Evolutionary conservation across 2,329 filamentous ascomycete species (phyloP).

Genomic region (Tolypocladium pustulatum): DNA sequence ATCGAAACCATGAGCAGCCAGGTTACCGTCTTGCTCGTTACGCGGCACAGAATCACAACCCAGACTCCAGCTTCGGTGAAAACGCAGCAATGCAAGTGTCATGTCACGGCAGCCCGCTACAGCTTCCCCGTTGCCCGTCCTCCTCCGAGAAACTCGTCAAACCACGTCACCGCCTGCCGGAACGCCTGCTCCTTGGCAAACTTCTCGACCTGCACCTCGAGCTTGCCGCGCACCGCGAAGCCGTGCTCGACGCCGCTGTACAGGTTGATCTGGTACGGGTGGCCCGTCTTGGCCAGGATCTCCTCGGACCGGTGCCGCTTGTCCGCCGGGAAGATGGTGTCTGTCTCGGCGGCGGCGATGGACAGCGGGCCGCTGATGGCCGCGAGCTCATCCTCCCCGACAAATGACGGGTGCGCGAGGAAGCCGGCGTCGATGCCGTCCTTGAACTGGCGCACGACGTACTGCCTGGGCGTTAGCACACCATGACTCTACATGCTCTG

Average conservation of each 20-base stretch:
- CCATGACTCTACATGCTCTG: not conserved
- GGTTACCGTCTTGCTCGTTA: not conserved
- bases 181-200: constrained; percentile 75
- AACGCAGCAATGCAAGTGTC: not conserved
- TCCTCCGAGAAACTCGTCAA: constrained; percentile 38
- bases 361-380: constrained; percentile 45
- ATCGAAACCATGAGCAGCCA: too few relatives aligned
- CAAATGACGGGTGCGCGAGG: constrained; percentile 53
- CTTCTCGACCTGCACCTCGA: constrained; percentile 36
- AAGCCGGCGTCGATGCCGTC: constrained; percentile 46
- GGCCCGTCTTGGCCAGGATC: constrained; percentile 39
- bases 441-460: constrained; percentile 56
- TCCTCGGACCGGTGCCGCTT: constrained; percentile 48
- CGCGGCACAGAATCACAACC: not conserved
- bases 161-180: constrained; percentile 65
- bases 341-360: constrained; percentile 54
- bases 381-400: constrained; percentile 47
- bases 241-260: constrained; percentile 63
- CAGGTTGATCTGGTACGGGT: constrained; percentile 58
- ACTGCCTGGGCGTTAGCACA: constrained; percentile 34
- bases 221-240: constrained; percentile 60
- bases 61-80: too few relatives aligned
- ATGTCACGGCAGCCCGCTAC: not conserved
- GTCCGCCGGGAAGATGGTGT: constrained; percentile 45
- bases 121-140: not conserved